Conservation (phyloP, 2,329 filamentous ascomycete species). For the Colletotrichum somersetense region DNA sequence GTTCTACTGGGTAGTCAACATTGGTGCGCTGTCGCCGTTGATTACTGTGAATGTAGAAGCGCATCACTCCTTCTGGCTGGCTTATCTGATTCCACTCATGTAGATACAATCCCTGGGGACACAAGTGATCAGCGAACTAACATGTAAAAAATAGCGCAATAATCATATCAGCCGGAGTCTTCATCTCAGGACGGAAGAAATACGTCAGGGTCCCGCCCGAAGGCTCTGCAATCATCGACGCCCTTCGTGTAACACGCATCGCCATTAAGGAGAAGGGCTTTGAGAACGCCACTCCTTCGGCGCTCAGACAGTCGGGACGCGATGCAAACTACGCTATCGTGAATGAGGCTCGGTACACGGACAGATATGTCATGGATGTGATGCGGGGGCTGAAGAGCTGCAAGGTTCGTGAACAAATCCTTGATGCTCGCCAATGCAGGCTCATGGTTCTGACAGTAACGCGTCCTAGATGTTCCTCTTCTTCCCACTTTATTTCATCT, state of each 20-base stretch:
- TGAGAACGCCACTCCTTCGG: conserved; percentile 36
- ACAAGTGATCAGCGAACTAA: not conserved
- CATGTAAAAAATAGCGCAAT: conserved; percentile 5
- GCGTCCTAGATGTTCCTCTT: conserved; percentile 40
- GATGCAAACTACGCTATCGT: conserved; percentile 44
- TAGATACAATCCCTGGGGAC: conserved; percentile 1
- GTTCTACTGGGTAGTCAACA: conserved; percentile 67
- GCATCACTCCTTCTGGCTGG: conserved; percentile 35
- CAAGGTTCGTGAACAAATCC: conserved; percentile 42
- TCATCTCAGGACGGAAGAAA: conserved; percentile 29
- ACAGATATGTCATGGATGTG: conserved; percentile 45
- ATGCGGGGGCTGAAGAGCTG: conserved; percentile 44
- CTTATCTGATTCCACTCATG: conserved; percentile 43
- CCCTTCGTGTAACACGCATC: conserved; percentile 41
- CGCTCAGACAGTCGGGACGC: conserved; percentile 41
- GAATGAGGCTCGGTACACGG: conserved; percentile 45
- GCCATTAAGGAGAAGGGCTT: conserved; percentile 43
- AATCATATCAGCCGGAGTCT: conserved; percentile 21
- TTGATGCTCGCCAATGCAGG: no score
- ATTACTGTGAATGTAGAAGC: conserved; percentile 34
- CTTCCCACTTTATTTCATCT: conserved; percentile 55
- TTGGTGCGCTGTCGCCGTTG: conserved; percentile 72
- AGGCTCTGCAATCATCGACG: conserved; percentile 39
- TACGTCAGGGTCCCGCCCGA: conserved; percentile 29
- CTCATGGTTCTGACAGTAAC: not conserved